Base-by-base conservation (phyloP, 2,329 filamentous ascomycete genomes). In the Arthrobotrys sinensis region DNA sequence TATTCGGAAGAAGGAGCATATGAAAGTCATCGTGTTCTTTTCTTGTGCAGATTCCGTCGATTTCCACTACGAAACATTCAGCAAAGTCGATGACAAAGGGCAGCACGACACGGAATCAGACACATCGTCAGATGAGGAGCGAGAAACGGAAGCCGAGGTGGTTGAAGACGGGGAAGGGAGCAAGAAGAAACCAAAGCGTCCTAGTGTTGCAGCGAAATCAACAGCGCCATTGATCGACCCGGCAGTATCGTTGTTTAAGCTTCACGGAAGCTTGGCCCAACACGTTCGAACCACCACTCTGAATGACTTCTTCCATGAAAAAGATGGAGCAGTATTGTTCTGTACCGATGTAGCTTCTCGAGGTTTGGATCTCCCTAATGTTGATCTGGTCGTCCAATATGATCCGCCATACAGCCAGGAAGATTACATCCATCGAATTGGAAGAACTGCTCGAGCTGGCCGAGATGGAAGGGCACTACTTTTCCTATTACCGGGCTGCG, bases 31-130 rank as follows among this genome's bases (percentile, higher is more conserved):
- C 78, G 88, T 99, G 40, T 99, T 99, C 85, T 92, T 99, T 60
- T 97, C 95, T 10, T 99, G 96, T 82, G 94, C 96, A 19, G 96
- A 99, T 84, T 96, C 93, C 0, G 96, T 98, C 76, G 94, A 99
- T 83, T 99, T 97, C 82, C 95, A 98, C 84, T 98, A 94, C 83
- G 92, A 96, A 78, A 86, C 97, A 2, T 89, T 99, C 72, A 91
- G 60, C 7, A 32, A 48, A 16, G 11, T 32, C 7, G 38, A 24
- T 16, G 36, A 28, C 34, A 28, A 55, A 12, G 64, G 57, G 12
- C 12, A 38, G n/a, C 16, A 62, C 87, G 5, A 85, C 85, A 16
- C 79, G 32, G 32, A 57, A 69, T 10, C 50, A 32, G 36, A 73
- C 72, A 19, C 48, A 79, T 21, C 64, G 81, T 12, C 66, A 11